These are phyloP conservation scores for Crithidia sp. DNA, from an alignment of 208 protist species.

Conservation along the genomic window DNA sequence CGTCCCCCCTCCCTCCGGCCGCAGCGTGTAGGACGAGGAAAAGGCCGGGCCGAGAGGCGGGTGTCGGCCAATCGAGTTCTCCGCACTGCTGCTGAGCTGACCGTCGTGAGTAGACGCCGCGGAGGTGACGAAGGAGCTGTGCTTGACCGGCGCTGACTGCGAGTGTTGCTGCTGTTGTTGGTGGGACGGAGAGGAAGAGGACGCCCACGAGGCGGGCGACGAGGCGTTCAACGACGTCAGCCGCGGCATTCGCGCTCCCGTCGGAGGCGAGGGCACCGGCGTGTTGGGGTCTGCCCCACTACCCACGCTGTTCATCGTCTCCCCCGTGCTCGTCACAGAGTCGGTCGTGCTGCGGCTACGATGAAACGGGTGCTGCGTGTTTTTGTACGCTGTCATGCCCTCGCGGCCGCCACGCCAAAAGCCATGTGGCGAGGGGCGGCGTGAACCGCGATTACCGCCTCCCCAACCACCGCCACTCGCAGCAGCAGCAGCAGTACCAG, in stretches of 20 bases:
- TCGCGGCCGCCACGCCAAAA: slow-evolving; percentile 2
- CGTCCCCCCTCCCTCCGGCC: not conserved
- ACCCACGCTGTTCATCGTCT: not conserved
- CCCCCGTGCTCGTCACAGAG: not conserved
- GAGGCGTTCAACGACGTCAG: not conserved
- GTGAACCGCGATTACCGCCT: not conserved
- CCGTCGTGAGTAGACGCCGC: not conserved
- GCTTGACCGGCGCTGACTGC: not conserved
- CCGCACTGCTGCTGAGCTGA: not conserved
- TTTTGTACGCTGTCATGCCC: not conserved
- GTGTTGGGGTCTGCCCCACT: not conserved
- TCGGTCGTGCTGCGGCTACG: slow-evolving; percentile 1
- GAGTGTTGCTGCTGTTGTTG: slow-evolving; percentile 9
- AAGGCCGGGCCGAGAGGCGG: not conserved
- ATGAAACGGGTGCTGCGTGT: not conserved
- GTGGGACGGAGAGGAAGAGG: not conserved
- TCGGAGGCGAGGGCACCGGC: slow-evolving; percentile 3
- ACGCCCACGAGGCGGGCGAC: not conserved
- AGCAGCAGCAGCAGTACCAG: no score
- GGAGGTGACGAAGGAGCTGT: not conserved
- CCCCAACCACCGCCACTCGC: no score
- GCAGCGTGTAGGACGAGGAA: slow-evolving; percentile 5
- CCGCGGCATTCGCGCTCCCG: not conserved
- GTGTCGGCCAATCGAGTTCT: not conserved
- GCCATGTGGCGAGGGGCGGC: slow-evolving; percentile 9